These are phyloP conservation scores for Coemansia brasiliensis DNA, from an alignment of 192 early-diverging fungal species.

Conservation along the genomic window DNA sequence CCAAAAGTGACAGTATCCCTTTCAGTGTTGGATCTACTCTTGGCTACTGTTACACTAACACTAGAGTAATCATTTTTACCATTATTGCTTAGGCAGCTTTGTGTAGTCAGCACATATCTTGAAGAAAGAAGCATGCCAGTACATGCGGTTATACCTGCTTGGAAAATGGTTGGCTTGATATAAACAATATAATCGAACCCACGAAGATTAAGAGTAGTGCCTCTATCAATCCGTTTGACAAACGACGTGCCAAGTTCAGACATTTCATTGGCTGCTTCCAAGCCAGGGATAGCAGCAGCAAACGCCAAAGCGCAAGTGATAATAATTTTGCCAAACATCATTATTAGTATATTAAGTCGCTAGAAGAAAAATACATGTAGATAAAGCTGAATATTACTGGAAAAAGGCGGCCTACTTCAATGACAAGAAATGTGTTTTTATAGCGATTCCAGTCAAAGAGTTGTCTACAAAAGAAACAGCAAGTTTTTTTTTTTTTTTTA, in stretches of 20 bases:
- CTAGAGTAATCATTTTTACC: not conserved
- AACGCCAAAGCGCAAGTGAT: not conserved
- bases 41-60: slow-evolving; percentile 1
- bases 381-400: too few species aligned
- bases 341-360: not conserved
- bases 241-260: not conserved
- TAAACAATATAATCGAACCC: slow-evolving; percentile 3
- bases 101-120: slow-evolving; percentile 4
- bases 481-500: not conserved
- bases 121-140: slow-evolving; percentile 5
- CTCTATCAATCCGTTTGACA: not conserved
- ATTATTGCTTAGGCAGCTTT: not conserved
- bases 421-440: too few species aligned
- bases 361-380: too few species aligned
- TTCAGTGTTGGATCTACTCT: not conserved
- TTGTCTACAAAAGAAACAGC: not conserved
- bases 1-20: not conserved
- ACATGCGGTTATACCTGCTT: not conserved
- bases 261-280: not conserved
- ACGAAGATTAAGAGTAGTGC: not conserved
- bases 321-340: not conserved
- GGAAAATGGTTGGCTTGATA: not conserved
- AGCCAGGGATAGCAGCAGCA: not conserved
- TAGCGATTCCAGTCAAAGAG: not conserved
- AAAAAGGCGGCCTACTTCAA: too few species aligned